Evolutionary conservation across 345 rosid species (phyloP), one percentile per base, ranked within the genome.

Genomic region (Pistacia integerrima): DNA sequence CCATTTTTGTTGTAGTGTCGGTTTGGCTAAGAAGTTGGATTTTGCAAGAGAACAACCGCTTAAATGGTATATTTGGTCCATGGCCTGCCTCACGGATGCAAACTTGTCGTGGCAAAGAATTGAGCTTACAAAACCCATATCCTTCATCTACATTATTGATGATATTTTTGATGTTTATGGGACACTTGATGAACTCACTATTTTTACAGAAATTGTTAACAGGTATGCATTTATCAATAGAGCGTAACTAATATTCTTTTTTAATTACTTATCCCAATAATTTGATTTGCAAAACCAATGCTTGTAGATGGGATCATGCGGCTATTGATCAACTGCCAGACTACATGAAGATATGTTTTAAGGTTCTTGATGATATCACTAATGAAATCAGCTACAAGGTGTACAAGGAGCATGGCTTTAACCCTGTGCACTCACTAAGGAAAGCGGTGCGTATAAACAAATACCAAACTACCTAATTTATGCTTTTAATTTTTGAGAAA

Each of bases 91-190:
- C 64, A 62, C 74, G 16, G 86, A 89, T 77, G 92, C 89, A 62
- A 85, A 51, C 25, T 66, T 84, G 64, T 84, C 88, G 8, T 76
- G 87, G 25, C 79, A 79, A 73, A 78, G 93, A 59, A 73, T 89
- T 36, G 88, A 85, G 20, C 81, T 87, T 51, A 78, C 91, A 36
- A 88, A 87, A 79, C 71, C 84, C 9, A 85, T 88, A 75, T 87
- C 93, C 44, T 81, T 91, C 11, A 72, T 91, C 64, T 90, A 87
- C 65, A 36, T 86, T 52, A 82, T 88, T 0, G 91, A 91, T 59
- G 92, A 91, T 58, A 77, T 91, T 60, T 91, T 87, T 9, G 86
- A 88, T 65, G 84, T 87, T 46, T 74, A 76, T 36, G 90, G 89
- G 14, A 64, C 80, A 0, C 83, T 84, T 1, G 80, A 91, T 67